Conservation (phyloP, 352 stramenopile species). For the Phytophthora cryptogea region DNA sequence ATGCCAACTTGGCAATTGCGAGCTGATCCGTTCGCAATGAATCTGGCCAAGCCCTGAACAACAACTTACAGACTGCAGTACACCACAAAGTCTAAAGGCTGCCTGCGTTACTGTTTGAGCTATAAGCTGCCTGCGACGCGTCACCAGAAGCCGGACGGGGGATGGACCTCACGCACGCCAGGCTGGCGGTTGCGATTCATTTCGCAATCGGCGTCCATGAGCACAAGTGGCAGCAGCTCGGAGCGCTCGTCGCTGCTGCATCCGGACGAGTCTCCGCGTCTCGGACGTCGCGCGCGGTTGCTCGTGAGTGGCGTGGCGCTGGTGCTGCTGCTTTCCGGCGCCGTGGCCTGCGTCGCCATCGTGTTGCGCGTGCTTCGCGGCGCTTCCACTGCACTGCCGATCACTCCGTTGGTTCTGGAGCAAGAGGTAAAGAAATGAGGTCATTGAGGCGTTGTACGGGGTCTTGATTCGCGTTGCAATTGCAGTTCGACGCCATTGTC, state of each 20-base stretch:
- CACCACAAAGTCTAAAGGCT: too few species aligned
- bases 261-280: conserved; percentile 1
- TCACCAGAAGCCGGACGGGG: not conserved
- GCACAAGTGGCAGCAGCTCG: not conserved
- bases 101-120: too few species aligned
- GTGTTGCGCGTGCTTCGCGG: conserved; percentile 17
- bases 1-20: too few species aligned
- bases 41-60: too few species aligned
- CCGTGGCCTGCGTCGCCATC: conserved; percentile 19
- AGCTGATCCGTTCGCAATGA: too few species aligned
- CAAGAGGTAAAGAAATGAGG: conserved; percentile 29
- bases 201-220: conserved; percentile 9
- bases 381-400: not conserved
- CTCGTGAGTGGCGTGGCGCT: conserved; percentile 22
- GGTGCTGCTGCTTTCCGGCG: conserved; percentile 20
- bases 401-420: conserved; percentile 24
- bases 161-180: conserved; percentile 7
- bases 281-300: conserved; percentile 15
- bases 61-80: too few species aligned
- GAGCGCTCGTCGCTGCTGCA: conserved; percentile 31
- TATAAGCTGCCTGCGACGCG: conserved; percentile 3
- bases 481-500: conserved; percentile 66
- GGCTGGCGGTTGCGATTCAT: conserved; percentile 1
- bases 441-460: too few species aligned
- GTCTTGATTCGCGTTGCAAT: conserved; percentile 1